Evolutionary conservation across 225 moss, liverwort and hornwort genomes (phyloP).

Genomic region (Neckera pumila): DNA sequence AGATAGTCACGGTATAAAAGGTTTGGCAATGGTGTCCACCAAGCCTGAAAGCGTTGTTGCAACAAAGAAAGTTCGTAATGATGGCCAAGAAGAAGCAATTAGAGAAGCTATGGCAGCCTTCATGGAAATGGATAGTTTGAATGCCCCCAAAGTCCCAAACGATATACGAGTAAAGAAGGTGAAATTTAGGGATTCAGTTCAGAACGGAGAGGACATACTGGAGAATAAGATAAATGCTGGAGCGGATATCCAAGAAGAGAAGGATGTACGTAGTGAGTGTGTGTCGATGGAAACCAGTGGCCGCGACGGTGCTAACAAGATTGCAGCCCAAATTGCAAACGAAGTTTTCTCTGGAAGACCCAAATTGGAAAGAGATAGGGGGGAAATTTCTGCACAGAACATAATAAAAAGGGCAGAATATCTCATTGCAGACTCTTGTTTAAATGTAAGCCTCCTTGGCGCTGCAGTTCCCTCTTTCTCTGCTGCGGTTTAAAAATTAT

Average conservation of each 20-base stretch:
- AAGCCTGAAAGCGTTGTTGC: background rate
- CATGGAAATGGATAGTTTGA: background rate
- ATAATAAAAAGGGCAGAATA: conserved; percentile 19
- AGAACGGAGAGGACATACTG: background rate
- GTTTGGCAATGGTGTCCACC: background rate
- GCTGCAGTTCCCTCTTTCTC: background rate
- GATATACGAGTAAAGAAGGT: conserved; percentile 1
- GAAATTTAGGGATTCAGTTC: background rate
- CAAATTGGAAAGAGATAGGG: background rate
- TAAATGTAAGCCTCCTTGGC: conserved; percentile 2
- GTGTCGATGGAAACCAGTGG: background rate
- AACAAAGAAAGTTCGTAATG: background rate
- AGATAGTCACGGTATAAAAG: background rate
- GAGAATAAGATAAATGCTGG: background rate
- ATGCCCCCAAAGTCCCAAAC: background rate
- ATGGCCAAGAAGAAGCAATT: conserved; percentile 13
- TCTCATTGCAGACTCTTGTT: conserved; percentile 5
- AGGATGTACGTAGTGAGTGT: background rate
- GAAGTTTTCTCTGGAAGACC: background rate
- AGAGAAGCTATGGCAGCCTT: conserved; percentile 29
- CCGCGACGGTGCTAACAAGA: background rate
- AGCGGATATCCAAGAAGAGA: background rate
- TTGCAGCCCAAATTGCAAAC: background rate
- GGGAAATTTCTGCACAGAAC: background rate
- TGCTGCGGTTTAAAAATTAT: background rate